Evolutionary conservation across 169 alveolate species (phyloP), one percentile per base, ranked within the genome.

Genomic region (Plasmodium adleri): DNA sequence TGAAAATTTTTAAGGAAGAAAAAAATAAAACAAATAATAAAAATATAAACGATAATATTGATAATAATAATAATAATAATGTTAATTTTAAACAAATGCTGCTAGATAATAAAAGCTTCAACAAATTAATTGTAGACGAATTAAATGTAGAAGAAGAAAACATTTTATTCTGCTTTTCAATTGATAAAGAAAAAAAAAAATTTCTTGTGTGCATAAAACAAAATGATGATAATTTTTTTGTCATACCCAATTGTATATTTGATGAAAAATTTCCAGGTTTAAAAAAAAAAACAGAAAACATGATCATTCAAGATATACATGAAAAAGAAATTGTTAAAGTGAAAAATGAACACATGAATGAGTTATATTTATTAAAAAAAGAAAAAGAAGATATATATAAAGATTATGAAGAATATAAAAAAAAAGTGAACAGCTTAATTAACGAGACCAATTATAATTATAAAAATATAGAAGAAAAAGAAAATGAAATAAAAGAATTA

Each of bases 401-500:
- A n/a, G 89, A 78, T 17, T 78, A 64, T 58, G n/a, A 52, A 3
- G 56, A 58, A 24, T 78, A 78, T 52, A 78, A 78, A 58, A 26
- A 26, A 3, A 78, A 78, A 32, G 89, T 78, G 39, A 78, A 4
- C 24, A 28, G 47, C n/a, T 22, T 78, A 70, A 78, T 78, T 22
- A 78, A 66, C 26, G 89, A 78, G 12, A 45, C 76, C 5, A 78
- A 67, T 45, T 75, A 64, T 8, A 78, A 24, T 49, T 78, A 71
- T 56, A 78, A 78, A 66, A 64, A 15, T 49, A 13, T 78, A n/a
- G 89, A 67, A 10, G 89, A 78, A 66, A 63, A 64, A 32, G 54
- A 64, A 64, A 15, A 26, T 3, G 13, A 22, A 3, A 78, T 78
- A 4, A 75, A 78, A 78, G 67, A 58, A 3, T 22, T 78, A 45